Conservation (phyloP, 2,329 filamentous ascomycete species). For the Botrytis aclada region DNA sequence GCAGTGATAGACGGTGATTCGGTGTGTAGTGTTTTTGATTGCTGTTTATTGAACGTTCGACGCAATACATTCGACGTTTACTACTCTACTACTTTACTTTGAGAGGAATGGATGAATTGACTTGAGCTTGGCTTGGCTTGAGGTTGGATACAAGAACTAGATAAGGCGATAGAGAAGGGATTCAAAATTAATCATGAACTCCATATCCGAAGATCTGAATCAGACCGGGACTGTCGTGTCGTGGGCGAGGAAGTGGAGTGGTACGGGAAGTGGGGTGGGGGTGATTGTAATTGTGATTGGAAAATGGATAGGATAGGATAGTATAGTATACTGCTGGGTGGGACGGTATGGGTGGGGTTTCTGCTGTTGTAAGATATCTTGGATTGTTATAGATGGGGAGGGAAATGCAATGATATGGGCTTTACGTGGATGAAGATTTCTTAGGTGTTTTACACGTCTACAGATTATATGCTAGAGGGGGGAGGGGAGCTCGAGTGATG, state of each 20-base stretch:
- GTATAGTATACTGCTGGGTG: background rate
- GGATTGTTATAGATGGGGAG: background rate
- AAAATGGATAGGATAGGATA: background rate
- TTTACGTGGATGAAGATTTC: background rate
- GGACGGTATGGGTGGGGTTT: background rate
- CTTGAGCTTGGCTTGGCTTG: too few relatives aligned
- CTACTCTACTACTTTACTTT: too few relatives aligned
- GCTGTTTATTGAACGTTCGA: too few relatives aligned
- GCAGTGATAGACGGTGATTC: too few relatives aligned
- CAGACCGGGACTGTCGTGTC: background rate
- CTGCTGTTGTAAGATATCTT: background rate
- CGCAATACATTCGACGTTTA: too few relatives aligned
- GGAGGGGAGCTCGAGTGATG: background rate
- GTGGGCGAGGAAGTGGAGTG: background rate
- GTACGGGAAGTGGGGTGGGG: background rate
- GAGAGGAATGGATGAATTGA: too few relatives aligned
- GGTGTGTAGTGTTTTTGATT: too few relatives aligned
- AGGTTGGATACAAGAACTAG: too few relatives aligned
- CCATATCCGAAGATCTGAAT: background rate
- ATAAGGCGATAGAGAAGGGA: too few relatives aligned
- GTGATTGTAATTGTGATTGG: background rate
- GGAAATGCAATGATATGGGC: background rate
- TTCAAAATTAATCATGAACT: too few relatives aligned
- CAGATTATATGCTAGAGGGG: background rate
- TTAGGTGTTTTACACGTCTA: background rate